phyloP scores from a whole-genome alignment of 2,329 filamentous ascomycete genomes.

The Dothideomycetes sp. region DNA sequence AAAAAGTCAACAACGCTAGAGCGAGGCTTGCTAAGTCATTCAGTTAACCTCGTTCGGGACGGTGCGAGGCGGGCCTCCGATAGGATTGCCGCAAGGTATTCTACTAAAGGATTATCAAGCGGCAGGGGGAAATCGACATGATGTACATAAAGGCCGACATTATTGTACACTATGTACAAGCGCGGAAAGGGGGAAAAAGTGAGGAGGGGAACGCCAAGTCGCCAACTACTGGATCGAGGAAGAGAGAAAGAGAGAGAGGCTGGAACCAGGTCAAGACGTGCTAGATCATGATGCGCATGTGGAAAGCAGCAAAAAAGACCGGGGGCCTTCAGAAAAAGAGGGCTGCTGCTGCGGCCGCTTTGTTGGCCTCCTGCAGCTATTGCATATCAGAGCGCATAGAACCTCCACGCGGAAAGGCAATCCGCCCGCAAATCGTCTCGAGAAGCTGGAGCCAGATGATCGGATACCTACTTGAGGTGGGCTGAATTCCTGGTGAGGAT shows the following conservation, averaged over 20 bases:
- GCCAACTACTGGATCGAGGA: conserved; percentile 2
- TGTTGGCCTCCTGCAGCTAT: conserved; percentile 11
- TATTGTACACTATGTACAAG: conserved; percentile 4
- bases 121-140: conserved; percentile 6
- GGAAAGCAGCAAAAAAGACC: conserved; percentile 7
- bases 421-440: conserved; percentile 7
- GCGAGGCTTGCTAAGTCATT: conserved; percentile 9
- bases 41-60: conserved; percentile 13
- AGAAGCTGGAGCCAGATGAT: conserved; percentile 5
- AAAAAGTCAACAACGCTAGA: conserved; percentile 10
- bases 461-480: conserved; percentile 9
- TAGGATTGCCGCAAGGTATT: conserved; percentile 4
- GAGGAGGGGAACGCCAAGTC: conserved; percentile 8
- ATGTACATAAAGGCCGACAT: conserved; percentile 7
- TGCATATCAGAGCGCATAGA: conserved; percentile 6
- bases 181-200: conserved; percentile 2
- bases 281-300: conserved; percentile 6
- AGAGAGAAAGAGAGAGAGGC: too few species aligned
- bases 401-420: conserved; percentile 10
- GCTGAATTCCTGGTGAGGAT: conserved; percentile 3
- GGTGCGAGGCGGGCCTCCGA: conserved; percentile 11
- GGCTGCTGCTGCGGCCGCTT: conserved; percentile 12
- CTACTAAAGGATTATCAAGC: conserved; percentile 9
- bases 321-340: conserved; percentile 1
- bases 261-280: conserved; percentile 1